A percentile compares a stretch with the other conserved stretches of the same genome.
Evolutionary conservation across 1,284 basidiomycete genomes (phyloP).

Genomic region (Rugosomyces carneus): DNA sequence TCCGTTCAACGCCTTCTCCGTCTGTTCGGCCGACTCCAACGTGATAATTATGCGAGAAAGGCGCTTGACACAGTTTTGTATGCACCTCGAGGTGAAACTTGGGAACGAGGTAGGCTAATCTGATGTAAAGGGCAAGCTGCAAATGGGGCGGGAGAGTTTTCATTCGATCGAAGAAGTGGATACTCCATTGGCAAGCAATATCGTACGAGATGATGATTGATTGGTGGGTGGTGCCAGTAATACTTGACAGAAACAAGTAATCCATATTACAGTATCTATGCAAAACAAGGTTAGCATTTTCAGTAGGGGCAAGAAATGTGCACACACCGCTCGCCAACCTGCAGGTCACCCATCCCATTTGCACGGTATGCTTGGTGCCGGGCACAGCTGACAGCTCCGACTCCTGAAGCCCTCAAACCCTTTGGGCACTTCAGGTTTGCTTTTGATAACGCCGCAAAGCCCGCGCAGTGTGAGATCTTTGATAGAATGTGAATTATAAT

Average conservation of each 20-base stretch:
- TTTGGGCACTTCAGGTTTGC: constrained; percentile 5
- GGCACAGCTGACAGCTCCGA: constrained; percentile 15
- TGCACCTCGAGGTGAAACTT: too few relatives aligned
- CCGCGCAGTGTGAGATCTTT: constrained; percentile 6
- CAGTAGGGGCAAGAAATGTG: too few relatives aligned
- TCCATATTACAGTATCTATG: constrained; percentile 25
- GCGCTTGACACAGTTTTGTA: too few relatives aligned
- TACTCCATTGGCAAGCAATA: too few relatives aligned
- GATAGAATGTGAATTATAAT: too few relatives aligned
- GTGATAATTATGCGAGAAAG: too few relatives aligned
- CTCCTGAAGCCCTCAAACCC: constrained; percentile 12
- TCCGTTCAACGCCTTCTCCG: constrained; percentile 29
- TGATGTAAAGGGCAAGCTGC: constrained; percentile 14
- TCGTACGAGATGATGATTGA: constrained; percentile 20
- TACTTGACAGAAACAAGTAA: constrained; percentile 18
- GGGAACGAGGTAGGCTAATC: too few relatives aligned
- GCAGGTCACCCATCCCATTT: constrained; percentile 12
- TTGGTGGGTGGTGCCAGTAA: not conserved
- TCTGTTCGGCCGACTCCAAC: not conserved
- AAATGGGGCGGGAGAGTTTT: not conserved
- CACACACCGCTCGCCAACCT: constrained; percentile 16
- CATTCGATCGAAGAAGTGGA: constrained; percentile 7
- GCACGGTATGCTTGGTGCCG: constrained; percentile 15
- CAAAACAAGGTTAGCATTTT: too few relatives aligned
- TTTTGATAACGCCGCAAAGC: constrained; percentile 3